These are phyloP conservation scores for Lachnellula arida DNA, from an alignment of 2,329 filamentous ascomycete genomes.

Conservation along the genomic window DNA sequence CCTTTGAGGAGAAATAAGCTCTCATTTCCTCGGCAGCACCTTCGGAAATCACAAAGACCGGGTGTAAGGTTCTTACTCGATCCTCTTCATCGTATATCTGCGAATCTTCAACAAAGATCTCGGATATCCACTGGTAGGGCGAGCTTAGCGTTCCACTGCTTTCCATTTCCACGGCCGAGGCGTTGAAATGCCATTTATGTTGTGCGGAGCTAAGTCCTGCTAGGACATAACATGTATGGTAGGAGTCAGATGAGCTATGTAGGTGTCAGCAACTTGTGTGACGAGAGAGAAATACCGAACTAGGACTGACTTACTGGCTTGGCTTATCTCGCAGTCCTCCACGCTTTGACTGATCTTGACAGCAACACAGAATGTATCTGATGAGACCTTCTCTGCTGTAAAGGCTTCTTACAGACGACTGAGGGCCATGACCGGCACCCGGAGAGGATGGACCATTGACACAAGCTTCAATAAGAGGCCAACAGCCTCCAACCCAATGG, in stretches of 20 bases:
- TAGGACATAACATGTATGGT: slow-evolving; percentile 90
- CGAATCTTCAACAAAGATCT: slow-evolving; percentile 43
- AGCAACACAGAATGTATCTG: slow-evolving; percentile 85
- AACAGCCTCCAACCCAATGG: slow-evolving; percentile 95
- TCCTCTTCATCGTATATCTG: slow-evolving; percentile 69
- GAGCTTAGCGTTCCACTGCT: slow-evolving; percentile 27
- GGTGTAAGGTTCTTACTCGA: slow-evolving; percentile 67
- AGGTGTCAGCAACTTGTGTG: slow-evolving; percentile 17
- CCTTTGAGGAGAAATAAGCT: slow-evolving; percentile 28
- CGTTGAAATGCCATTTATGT: slow-evolving; percentile 53
- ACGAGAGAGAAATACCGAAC: slow-evolving; percentile 7
- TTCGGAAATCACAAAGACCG: slow-evolving; percentile 79
- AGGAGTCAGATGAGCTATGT: slow-evolving; percentile 70
- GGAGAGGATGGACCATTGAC: slow-evolving; percentile 48
- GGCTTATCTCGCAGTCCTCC: slow-evolving; percentile 94
- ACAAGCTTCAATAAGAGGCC: slow-evolving; percentile 82
- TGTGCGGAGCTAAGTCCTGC: slow-evolving; percentile 80
- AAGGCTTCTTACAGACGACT: slow-evolving; percentile 39
- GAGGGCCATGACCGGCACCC: slow-evolving; percentile 8
- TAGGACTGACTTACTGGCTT: slow-evolving; percentile 57
- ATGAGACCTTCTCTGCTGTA: slow-evolving; percentile 83
- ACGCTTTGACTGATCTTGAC: slow-evolving; percentile 64
- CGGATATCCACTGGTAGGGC: slow-evolving; percentile 37
- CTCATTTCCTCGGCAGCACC: slow-evolving; percentile 34
- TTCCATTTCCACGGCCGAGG: slow-evolving; percentile 32